Percentiles rank a stretch among this genome's conserved stretches.
Evolutionary conservation across 208 protist species (phyloP).

Genomic region (Leishmania arabica): DNA sequence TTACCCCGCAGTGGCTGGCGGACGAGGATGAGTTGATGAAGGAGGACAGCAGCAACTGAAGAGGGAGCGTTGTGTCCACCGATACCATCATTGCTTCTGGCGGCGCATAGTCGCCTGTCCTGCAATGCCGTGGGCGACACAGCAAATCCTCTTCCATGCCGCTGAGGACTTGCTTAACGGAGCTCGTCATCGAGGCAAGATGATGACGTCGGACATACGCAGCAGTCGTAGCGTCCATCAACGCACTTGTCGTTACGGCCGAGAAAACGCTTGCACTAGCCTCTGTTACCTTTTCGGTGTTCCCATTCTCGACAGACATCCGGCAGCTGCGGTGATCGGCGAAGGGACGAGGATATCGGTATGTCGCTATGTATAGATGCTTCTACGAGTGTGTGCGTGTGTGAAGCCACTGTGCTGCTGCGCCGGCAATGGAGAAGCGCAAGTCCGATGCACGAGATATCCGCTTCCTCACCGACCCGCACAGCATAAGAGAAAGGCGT

Average conservation of each 20-base stretch:
- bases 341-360: neutral
- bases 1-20: neutral
- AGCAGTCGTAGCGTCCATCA: slow-evolving; percentile 10
- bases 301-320: neutral
- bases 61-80: neutral
- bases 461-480: no score
- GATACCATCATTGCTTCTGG: neutral
- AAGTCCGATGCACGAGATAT: neutral
- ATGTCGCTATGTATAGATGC: neutral
- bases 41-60: slow-evolving; percentile 20
- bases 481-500: neutral
- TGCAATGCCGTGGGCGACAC: neutral
- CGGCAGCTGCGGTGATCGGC: neutral
- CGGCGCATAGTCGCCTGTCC: neutral
- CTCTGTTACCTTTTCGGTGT: neutral
- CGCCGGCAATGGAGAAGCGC: neutral
- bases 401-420: neutral
- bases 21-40: neutral
- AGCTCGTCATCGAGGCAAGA: slow-evolving; percentile 1
- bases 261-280: neutral
- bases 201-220: slow-evolving; percentile 16
- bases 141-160: slow-evolving; percentile 1
- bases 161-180: slow-evolving; percentile 1
- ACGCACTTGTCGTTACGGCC: neutral
- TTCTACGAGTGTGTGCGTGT: neutral